Base-by-base conservation (phyloP, 164 flowering plant species). In the Dillenia suffruticosa region DNA sequence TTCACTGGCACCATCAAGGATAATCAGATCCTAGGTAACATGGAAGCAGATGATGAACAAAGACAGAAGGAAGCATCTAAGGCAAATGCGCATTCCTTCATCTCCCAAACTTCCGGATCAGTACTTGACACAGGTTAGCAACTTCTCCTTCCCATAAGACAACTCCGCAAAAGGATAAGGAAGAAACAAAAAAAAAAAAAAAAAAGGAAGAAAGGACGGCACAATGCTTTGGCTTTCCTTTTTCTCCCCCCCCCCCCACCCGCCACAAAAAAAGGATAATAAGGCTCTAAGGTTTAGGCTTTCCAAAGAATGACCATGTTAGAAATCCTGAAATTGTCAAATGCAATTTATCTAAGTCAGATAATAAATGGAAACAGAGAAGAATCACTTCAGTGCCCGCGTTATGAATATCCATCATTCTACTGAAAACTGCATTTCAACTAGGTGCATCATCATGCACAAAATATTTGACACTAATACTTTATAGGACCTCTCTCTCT, bases 21-120 rank as follows among this genome's bases (percentile, higher is more conserved):
- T 51, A 87, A 87, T 70, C 63, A 85, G 40, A 80, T 66, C 69
- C 70, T 79, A n/a, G 94, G 90, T 67, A 76, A 77, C 59, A 57
- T 69, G 69, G 69, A 71, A 62, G 90, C 89, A 13, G 63, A 63
- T 59, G 81, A 82, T 45, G 55, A 74, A 58, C 71, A 76, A 53
- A 68, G 85, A 11, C 58, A 79, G 57, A 68, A 67, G 9, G 90
- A 84, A 64, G 80, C 90, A 56, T 6, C 14, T 19, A 75, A 76
- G 73, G 90, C 88, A 57, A 83, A 87, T 76, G 88, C 85, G 19
- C 83, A 82, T 50, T 46, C 74, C 54, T 87, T 87, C 70, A 80
- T 85, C 59, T 76, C 81, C 48, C 74, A 72, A 72, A 50, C 88
- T 87, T 64, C 93, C 90, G 46, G 51, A 83, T 63, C 77, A 76